Base-by-base conservation (phyloP, 768 basidiomycete genomes). In the Tephrocybe sp. region DNA sequence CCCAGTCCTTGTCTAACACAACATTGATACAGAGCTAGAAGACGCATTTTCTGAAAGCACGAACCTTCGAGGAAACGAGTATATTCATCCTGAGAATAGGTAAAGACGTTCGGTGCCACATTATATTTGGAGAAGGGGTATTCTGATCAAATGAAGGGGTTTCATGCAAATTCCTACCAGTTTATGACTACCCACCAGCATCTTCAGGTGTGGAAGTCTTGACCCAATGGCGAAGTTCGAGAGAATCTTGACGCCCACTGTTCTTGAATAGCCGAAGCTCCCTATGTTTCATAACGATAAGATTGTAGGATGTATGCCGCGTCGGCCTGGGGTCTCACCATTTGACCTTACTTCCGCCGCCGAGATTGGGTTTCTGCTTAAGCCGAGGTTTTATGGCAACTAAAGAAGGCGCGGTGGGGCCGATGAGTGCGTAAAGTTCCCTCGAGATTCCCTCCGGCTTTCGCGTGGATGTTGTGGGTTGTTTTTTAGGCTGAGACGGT, bases 341-440 rank as follows among this genome's bases (percentile, higher is more conserved):
- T 71, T 84, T 90, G 3, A 81, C 79, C 50, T 78, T 83, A 2
- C 76, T 74, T 3, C 76, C 75, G 9, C 78, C 76, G 37, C 84
- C 84, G 20, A 90, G 72, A 55, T 84, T 88, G 3, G 92, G 91
- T 57, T 91, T 88, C 68, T 93, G 88, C 64, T 94, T 94, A 51
- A 95, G 79, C 48, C 85, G 83, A 30, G 91, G 90, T 65, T 91
- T 90, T 52, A 86, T 78, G 28, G 89, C 81, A 0, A 85, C 87
- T 43, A 98, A 78, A 2, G 88, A 85, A 0, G 96, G 94, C 10
- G 89, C 88, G 42, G 91, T 89, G 53, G 92, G 85, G n/a, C 96
- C 96, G 58, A 99, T 98, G 53, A 99, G 83, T 1, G 90, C 86
- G 71, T 90, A 98, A 2, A 99, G 78, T 68, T 98, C 95, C 58